phyloP scores from a whole-genome alignment of 371 early-diverging fungal genomes.

The Mucor velutinosus region DNA sequence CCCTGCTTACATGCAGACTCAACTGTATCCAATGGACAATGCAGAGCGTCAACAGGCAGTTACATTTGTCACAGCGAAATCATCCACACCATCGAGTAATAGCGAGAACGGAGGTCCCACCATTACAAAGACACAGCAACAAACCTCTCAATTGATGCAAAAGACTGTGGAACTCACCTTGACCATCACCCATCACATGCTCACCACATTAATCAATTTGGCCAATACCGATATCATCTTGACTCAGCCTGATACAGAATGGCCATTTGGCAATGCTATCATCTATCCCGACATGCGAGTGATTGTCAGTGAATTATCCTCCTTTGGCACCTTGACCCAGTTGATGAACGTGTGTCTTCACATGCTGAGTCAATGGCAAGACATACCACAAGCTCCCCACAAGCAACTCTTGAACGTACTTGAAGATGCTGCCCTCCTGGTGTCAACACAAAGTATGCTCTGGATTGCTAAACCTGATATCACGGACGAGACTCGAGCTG shows the following conservation, averaged over 20 bases:
- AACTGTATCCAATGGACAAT: conserved; percentile 40
- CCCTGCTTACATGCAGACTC: conserved; percentile 48
- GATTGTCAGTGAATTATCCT: conserved; percentile 10
- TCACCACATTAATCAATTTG: conserved; percentile 25
- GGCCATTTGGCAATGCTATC: conserved; percentile 45
- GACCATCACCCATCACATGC: conserved; percentile 12
- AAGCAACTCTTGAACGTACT: conserved; percentile 23
- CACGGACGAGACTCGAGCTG: conserved; percentile 19
- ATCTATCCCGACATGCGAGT: conserved; percentile 29
- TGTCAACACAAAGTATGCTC: conserved; percentile 34
- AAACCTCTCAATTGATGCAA: conserved; percentile 16
- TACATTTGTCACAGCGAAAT: not conserved
- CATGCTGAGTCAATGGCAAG: conserved; percentile 27
- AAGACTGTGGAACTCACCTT: not conserved
- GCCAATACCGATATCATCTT: conserved; percentile 27
- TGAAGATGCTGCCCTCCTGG: conserved; percentile 29
- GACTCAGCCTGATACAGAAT: conserved; percentile 17
- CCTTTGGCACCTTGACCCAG: conserved; percentile 42
- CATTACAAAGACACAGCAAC: not conserved
- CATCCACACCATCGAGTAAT: not conserved
- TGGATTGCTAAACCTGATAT: conserved; percentile 44
- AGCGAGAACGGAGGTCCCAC: too few species aligned
- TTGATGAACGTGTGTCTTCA: conserved; percentile 27
- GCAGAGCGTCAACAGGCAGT: conserved; percentile 34
- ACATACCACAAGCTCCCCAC: not conserved